These are phyloP conservation scores for barrel medic (Medicago truncatula) DNA, from an alignment of 306 rosid genomes.

Conservation along the genomic window DNA sequence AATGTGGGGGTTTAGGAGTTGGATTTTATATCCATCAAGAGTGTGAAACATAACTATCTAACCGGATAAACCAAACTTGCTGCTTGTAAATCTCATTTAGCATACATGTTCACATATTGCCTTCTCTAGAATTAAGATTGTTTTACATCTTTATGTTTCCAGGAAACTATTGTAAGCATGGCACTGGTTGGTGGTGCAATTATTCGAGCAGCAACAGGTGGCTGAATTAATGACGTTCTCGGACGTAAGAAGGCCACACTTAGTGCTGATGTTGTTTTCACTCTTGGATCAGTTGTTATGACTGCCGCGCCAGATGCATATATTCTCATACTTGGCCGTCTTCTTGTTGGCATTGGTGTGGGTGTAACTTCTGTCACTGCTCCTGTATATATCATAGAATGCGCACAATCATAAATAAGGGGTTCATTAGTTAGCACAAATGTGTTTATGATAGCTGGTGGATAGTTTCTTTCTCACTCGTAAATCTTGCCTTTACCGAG, in stretches of 20 bases:
- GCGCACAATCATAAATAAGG: conserved; percentile 80
- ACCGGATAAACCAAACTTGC: background rate
- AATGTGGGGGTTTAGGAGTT: background rate
- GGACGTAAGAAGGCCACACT: conserved; percentile 82
- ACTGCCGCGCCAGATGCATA: too few relatives aligned
- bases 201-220: conserved; percentile 75
- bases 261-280: conserved; percentile 67
- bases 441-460: conserved; percentile 78
- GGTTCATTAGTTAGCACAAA: conserved; percentile 76
- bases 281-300: conserved; percentile 71
- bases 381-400: conserved; percentile 83
- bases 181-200: conserved; percentile 88
- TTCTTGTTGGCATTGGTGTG: conserved; percentile 72
- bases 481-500: conserved; percentile 76
- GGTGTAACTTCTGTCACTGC: conserved; percentile 82
- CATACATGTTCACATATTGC: background rate
- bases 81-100: conserved; percentile 18
- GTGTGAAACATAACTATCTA: conserved; percentile 11
- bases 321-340: conserved; percentile 73
- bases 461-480: too few relatives aligned
- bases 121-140: conserved; percentile 9
- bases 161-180: conserved; percentile 86
- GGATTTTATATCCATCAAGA: background rate
- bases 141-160: conserved; percentile 36
- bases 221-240: conserved; percentile 72